Evolutionary conservation across 129 eudicot species (phyloP), one percentile per base, ranked within the genome.

Genomic region (Escallonia rubra): DNA sequence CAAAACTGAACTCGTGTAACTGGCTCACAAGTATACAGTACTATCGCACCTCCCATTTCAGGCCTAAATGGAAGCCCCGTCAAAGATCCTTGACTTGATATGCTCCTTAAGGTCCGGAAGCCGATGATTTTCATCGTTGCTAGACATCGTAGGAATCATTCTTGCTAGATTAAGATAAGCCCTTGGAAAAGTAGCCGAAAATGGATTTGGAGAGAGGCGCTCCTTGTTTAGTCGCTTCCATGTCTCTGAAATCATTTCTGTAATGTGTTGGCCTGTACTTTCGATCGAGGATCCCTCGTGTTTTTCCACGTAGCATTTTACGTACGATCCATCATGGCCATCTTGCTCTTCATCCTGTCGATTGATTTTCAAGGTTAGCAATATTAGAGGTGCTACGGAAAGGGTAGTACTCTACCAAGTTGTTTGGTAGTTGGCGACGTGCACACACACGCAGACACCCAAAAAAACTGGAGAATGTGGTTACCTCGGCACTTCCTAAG

Each of bases 251-350:
- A 83, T 84, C 85, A 73, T 63, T 10, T 7, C 42, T 52, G 57
- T 23, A 38, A 83, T 83, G 67, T 81, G 78, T 9, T 77, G 72
- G 11, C 74, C 64, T n/a, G 87, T 75, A 16, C 16, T 41, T 46
- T 68, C 66, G 23, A 54, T 8, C 2, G 95, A 75, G 49, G 60
- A 42, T 10, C 71, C 83, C 62, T 64, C 44, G 38, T 83, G 72
- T 38, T 84, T 90, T 12, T 76, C 76, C 83, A 73, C 68, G 78
- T 81, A 87, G 67, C 74, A 84, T 0, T 63, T 67, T 66, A 81
- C 41, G 38, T 81, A 83, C 7, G 95, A 87, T 57, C 90, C 95
- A 72, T 83, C 95, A 47, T 73, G 66, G 3, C 90, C 95, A 7
- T 75, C 71, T 84, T 81, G 95, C 67, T 79, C 67, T 77, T 76